These are phyloP conservation scores for Wickerhamiella vanderwaltii DNA, from an alignment of 805 yeast species.

Conservation along the genomic window DNA sequence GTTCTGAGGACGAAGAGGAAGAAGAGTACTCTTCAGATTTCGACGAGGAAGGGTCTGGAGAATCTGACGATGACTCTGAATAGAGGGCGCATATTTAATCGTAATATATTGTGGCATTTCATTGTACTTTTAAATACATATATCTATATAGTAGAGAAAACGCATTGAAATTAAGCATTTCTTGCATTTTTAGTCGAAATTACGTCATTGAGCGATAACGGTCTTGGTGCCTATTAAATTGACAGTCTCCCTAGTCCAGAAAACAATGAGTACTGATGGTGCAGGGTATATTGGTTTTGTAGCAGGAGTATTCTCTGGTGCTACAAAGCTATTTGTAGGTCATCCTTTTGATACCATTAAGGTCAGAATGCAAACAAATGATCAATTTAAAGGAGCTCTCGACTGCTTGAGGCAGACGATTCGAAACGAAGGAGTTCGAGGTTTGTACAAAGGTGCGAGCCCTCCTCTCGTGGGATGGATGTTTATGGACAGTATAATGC, in stretches of 20 bases:
- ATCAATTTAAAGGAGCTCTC: slow-evolving; percentile 66
- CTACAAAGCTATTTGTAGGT: slow-evolving; percentile 78
- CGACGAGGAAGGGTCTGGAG: neutral
- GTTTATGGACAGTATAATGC: slow-evolving; percentile 81
- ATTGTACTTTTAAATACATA: too few relatives aligned
- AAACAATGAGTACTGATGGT: slow-evolving; percentile 4
- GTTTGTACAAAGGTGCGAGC: slow-evolving; percentile 80
- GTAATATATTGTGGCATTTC: too few relatives aligned
- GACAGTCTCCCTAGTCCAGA: too few relatives aligned
- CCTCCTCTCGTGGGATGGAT: slow-evolving; percentile 94
- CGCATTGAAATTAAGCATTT: too few relatives aligned
- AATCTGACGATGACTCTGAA: slow-evolving; percentile 2
- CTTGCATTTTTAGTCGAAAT: too few relatives aligned
- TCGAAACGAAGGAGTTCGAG: slow-evolving; percentile 60
- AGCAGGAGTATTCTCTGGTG: slow-evolving; percentile 82
- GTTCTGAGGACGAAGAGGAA: slow-evolving; percentile 1
- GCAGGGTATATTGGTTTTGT: slow-evolving; percentile 45
- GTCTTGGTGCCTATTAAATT: too few relatives aligned
- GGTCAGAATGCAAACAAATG: slow-evolving; percentile 69
- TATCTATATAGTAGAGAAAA: too few relatives aligned
- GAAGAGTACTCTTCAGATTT: neutral
- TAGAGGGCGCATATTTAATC: too few relatives aligned
- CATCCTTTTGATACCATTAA: slow-evolving; percentile 87
- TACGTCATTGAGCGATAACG: too few relatives aligned
- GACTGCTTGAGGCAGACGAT: slow-evolving; percentile 69